A percentile compares a stretch with the other conserved stretches of the same genome.
Conservation (phyloP, 2,329 filamentous ascomycete genomes). For the Aspergillus tubingensis region DNA sequence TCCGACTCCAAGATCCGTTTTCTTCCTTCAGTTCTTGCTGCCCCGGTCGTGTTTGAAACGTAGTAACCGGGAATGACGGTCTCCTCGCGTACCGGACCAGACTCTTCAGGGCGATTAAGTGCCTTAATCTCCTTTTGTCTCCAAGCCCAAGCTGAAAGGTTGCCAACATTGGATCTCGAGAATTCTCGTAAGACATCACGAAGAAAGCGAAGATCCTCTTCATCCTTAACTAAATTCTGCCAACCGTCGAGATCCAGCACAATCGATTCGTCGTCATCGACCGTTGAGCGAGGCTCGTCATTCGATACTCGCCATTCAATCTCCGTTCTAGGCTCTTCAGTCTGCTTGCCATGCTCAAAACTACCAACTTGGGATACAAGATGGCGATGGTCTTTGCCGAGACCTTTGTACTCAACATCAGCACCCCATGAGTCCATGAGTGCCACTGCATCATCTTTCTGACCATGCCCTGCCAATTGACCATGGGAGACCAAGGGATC, state of each 20-base stretch:
- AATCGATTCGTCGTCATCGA: conserved; percentile 65
- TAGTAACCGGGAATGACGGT: conserved; percentile 70
- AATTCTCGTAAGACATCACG: conserved; percentile 53
- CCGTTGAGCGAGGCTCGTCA: conserved; percentile 62
- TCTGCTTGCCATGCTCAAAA: conserved; percentile 32
- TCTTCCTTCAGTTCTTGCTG: conserved; percentile 86
- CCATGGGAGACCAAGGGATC: not conserved
- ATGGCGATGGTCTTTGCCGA: conserved; percentile 15
- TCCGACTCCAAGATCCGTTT: conserved; percentile 96
- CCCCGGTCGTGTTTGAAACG: conserved; percentile 80
- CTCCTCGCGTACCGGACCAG: conserved; percentile 55
- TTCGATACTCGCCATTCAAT: conserved; percentile 63
- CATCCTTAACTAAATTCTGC: conserved; percentile 68
- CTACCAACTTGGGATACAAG: conserved; percentile 16
- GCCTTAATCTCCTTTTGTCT: conserved; percentile 72
- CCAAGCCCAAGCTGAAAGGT: conserved; percentile 67
- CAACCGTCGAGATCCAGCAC: conserved; percentile 71
- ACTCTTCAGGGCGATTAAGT: conserved; percentile 61
- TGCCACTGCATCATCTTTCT: not conserved
- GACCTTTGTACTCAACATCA: conserved; percentile 47
- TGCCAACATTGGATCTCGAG: conserved; percentile 53
- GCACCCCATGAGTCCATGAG: conserved; percentile 38
- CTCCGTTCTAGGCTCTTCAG: conserved; percentile 48
- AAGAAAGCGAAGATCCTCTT: conserved; percentile 64
- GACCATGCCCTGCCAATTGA: not conserved